Conservation (phyloP, 2,329 filamentous ascomycete genomes). For the Colletotrichum sp. region DNA sequence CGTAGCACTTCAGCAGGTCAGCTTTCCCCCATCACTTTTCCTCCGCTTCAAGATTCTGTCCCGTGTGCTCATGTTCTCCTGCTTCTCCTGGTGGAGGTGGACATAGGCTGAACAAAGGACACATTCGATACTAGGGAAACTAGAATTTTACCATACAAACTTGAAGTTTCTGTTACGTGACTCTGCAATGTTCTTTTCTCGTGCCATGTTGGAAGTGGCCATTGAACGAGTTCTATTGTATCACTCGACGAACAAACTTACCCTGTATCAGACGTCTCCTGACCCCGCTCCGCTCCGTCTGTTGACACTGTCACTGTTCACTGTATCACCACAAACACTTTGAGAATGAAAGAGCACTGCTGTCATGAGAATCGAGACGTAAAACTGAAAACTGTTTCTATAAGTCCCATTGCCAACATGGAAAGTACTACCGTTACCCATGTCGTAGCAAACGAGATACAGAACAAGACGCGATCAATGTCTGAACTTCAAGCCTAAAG, state of each 20-base stretch:
- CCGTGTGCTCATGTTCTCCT: background rate
- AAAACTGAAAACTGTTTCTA: background rate
- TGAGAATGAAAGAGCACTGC: too few species aligned
- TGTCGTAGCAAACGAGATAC: background rate
- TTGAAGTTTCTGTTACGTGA: accelerated
- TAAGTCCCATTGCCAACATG: background rate
- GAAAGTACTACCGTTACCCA: accelerated
- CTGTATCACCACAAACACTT: too few species aligned
- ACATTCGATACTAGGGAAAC: background rate
- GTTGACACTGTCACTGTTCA: too few species aligned
- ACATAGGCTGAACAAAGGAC: too few species aligned
- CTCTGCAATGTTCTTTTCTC: background rate
- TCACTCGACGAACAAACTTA: background rate
- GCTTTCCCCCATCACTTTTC: accelerated
- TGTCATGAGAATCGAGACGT: too few species aligned
- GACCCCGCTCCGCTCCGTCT: too few species aligned
- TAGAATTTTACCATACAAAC: background rate
- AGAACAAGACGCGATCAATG: too few species aligned
- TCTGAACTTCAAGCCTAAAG: too few species aligned
- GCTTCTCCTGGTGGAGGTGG: background rate
- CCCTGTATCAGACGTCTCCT: background rate
- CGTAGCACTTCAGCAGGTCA: background rate
- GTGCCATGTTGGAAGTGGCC: background rate
- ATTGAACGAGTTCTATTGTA: background rate
- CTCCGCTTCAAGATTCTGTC: background rate